Percentiles rank a stretch among this genome's conserved stretches.
Conservation (phyloP, 1,284 basidiomycete genomes). For the Wolfiporia cocos region DNA sequence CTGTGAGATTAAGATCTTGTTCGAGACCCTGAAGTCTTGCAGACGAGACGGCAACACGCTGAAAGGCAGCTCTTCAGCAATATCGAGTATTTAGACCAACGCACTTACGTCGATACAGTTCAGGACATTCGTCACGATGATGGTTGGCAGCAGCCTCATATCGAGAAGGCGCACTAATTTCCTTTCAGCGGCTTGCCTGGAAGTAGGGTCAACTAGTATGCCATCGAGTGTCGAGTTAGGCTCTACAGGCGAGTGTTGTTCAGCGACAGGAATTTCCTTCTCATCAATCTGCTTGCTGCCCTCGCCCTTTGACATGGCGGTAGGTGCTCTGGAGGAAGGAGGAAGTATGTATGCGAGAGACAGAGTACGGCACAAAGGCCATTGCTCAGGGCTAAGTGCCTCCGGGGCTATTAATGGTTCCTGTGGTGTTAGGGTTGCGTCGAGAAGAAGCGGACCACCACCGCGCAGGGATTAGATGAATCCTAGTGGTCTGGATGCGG, state of each 20-base stretch:
- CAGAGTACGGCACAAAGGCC: no score
- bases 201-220: not conserved
- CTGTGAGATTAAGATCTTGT: constrained; percentile 45
- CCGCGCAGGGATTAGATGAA: no score
- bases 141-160: constrained; percentile 49
- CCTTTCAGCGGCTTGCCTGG: not conserved
- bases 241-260: not conserved
- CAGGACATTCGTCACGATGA: constrained; percentile 59
- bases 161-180: constrained; percentile 32
- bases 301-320: not conserved
- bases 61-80: not conserved
- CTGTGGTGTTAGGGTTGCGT: no score
- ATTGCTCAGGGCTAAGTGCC: no score
- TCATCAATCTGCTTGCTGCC: not conserved
- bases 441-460: no score
- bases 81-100: not conserved
- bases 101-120: constrained; percentile 60
- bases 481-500: no score
- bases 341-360: no score
- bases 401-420: no score
- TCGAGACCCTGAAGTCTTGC: constrained; percentile 58
- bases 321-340: not conserved
- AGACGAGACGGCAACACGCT: constrained; percentile 55
- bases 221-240: not conserved
- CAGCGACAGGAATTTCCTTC: not conserved